Base-by-base conservation (phyloP, 495 filamentous ascomycete species). In the Patellaria atrata region DNA sequence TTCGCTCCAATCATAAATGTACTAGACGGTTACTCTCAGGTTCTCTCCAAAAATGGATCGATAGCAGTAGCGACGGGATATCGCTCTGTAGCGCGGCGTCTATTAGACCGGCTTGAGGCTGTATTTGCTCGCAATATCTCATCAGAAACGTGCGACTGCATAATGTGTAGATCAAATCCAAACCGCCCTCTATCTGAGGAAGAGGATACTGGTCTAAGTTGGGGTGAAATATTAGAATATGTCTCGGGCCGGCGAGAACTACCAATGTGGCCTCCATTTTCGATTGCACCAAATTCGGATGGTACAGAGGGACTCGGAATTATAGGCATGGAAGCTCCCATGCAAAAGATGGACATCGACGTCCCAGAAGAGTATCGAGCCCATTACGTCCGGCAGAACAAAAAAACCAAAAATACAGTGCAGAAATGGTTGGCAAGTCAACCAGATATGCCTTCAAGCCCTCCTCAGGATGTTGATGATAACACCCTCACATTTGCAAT, bases 61-160 rank as follows among this genome's bases (percentile, higher is more conserved):
- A 55, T 99, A 11, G 91, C 91, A 4, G 91, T 99, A 0, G 89
- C 89, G 15, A 96, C 91, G 4, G 91, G 91, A 2, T 94, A 96
- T 57, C 73, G 78, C 31, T 94, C 86, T 5, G 77, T 96, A 23
- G 91, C 91, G n/a, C 75, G 91, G 1, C 71, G 85, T 23, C 55
- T 96, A 16, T 67, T 96, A n/a, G 89, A 99, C 51, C 75, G 87
- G 33, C 61, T 99, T 9, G 89, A 94, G 50, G 76, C 81, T 17
- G 82, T 99, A 11, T 96, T 99, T 54, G 80, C 82, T 14, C 68
- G 91, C 30, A 84, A 94, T 45, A 77, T 99, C 22, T 79, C 82
- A 0, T 76, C 74, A 0, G 76, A 93, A 39, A 74, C 69, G 2
- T 94, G 86, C 53, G 56, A 57, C 14, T 87, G 86, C 54, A 56